Base-by-base conservation (phyloP, 2,329 filamentous ascomycete species). In the Exophiala viscosa region DNA sequence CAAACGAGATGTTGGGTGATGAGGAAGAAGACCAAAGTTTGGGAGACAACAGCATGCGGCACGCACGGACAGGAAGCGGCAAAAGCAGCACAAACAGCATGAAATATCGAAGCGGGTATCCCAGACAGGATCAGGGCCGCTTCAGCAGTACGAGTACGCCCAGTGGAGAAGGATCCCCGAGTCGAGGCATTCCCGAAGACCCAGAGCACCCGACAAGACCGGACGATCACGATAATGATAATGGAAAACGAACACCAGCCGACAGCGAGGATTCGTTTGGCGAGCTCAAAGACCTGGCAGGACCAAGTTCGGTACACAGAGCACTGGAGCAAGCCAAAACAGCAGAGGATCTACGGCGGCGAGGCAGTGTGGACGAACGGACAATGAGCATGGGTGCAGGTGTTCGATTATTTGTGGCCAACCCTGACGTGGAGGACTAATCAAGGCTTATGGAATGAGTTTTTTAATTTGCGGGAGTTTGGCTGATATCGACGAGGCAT, bases 1-100 rank as follows among this genome's bases (percentile, higher is more conserved):
- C 93, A n/a, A 95, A 88, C 45, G 93, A 99, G 70, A 88, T 97
- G 11, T 90, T 95, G 64, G 90, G 88, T 60, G 89, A 91, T 63
- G 89, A 85, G 66, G 88, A 90, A 47, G 59, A 72, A 32, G 66
- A 70, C 17, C 51, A 52, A 13, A 54, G 55, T 14, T 15, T 51
- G n/a, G 57, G 60, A 8, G 68, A 67, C 7, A 66, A 67, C 44
- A 65, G 65, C 14, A 64, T 64, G 41, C 60, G 70, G 55, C 80
- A 84, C 62, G 74, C 75, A 45, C 74, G 81, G 46, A 79, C 75
- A 2, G 79, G 79, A 41, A 83, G 80, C 56, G 80, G 80, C 10
- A 73, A 80, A 56, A 83, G 80, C 65, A 83, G 80, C 40, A 66
- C 82, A 13, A 74, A 74, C 44, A 75, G 72, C 60, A 68, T 74